Evolutionary conservation across 1,139 yeast species (phyloP), one percentile per base, ranked within the genome.

Genomic region (Suhomyces chickasaworum): DNA sequence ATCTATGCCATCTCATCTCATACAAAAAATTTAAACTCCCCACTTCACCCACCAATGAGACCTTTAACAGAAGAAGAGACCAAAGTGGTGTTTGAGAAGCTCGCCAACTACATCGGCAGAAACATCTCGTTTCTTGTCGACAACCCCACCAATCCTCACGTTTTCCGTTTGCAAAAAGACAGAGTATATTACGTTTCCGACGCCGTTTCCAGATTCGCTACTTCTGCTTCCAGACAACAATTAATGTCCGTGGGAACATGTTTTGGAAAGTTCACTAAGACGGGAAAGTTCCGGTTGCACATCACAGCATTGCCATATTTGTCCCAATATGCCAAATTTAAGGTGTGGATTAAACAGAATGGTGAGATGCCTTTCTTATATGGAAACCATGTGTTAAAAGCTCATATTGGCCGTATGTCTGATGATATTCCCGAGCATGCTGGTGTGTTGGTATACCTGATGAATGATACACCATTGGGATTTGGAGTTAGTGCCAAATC

Each of bases 331-430:
- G 98, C 99, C 41, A 89, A 88, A 66, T 90, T 85, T 72, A 93
- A 93, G 71, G 77, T 93, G 38, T 95, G 99, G 99, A 89, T 93
- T 69, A 95, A 95, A 68, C 83, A 83, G 44, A 93, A 93, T 62
- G 99, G 99, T 58, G 99, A 93, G 69, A 95, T 95, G 99, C 98
- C 99, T 8, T 95, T 85, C 66, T 73, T 93, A 53, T 93, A 95
- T 61, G 99, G 99, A 36, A 93, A 93, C 71, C 97, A 93, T 66
- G 95, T 93, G 20, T 77, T 93, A 57, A 95, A 95, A 65, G 99
- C 99, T 12, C 99, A 93, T 63, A 78, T 93, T 49, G 99, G 99
- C 32, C 85, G 91, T 61, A 90, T 93, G 88, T 87, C 96, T 46
- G 99, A 93, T 55, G 98, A 95, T 63, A 89, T 93, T 48, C 98